Evolutionary conservation across 2,329 filamentous ascomycete species (phyloP), one percentile per base, ranked within the genome.

Genomic region (Talaromyces atroroseus): DNA sequence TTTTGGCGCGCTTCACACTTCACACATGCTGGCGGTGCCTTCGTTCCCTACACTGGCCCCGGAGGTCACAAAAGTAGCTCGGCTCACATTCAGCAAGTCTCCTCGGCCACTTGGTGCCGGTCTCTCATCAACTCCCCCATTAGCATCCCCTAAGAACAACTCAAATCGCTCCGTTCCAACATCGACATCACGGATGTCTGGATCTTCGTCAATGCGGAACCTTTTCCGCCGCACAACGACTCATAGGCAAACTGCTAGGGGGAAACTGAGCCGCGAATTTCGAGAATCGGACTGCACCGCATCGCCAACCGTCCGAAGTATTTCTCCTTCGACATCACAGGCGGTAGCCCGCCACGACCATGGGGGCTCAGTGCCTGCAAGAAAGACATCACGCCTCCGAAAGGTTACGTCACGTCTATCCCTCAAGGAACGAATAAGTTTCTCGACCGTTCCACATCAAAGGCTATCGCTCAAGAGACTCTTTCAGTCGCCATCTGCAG

Each of bases 141-240:
- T 44, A 49, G 48, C n/a, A 8, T n/a, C 45, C 26, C 7, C 42
- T 14, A 20, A 26, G 36, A 36, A 40, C 20, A 26, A 29, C n/a
- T 23, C 23, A 23, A 53, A 6, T 7, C 67, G 66, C 11, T 66
- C 68, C 23, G 18, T 12, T 10, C 20, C 29, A 45, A 34, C 38
- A 8, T 57, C 46, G 12, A 10, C 44, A 53, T 56, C 52, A 32
- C 47, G 38, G n/a, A 40, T n/a, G 32, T 54, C 46, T 24, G 23
- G 51, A 11, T 40, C 34, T n/a, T 18, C 56, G 3, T 58, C 56
- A 4, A 54, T 58, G 8, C 49, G 52, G 23, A 42, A 47, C 14
- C 23, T 54, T 20, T 71, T 34, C 68, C 69, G 11, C 66, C 71
- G 16, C 60, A 63, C 45, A 75, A 49, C 21, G 44, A 58, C 16